Evolutionary conservation across 495 filamentous ascomycete genomes (phyloP).

Genomic region (Articulospora tetracladia): DNA sequence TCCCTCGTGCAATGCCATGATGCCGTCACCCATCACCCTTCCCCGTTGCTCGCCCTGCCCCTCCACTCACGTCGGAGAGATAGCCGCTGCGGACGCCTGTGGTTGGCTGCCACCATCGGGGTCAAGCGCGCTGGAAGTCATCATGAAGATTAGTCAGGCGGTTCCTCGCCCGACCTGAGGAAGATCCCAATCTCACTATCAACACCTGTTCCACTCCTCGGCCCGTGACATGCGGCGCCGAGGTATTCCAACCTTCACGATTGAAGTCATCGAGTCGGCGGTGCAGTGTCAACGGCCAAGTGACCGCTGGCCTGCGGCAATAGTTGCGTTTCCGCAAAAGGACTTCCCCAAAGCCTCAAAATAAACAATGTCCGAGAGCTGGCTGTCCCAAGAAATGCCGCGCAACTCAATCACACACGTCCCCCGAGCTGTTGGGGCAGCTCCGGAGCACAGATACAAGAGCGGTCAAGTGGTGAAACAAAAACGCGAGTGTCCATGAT

Average conservation of each 20-base stretch:
- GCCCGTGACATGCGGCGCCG: not conserved
- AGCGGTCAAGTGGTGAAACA: slow-evolving; percentile 1
- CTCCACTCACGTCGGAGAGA: no score
- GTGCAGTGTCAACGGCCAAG: not conserved
- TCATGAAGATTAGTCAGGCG: not conserved
- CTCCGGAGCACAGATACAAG: not conserved
- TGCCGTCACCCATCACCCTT: no score
- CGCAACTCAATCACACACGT: not conserved
- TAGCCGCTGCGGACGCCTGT: not conserved
- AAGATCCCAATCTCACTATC: not conserved
- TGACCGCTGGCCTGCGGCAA: not conserved
- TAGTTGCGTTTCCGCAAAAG: not conserved
- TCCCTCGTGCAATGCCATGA: not conserved
- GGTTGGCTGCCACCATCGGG: not conserved
- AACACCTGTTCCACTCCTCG: not conserved
- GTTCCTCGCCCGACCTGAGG: not conserved
- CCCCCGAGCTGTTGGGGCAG: not conserved
- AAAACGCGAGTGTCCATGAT: not conserved
- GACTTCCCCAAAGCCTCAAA: not conserved
- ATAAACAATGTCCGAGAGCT: not conserved
- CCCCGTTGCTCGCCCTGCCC: no score
- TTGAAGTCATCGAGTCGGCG: not conserved
- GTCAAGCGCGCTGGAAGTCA: not conserved
- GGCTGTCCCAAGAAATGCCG: not conserved
- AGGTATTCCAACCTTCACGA: not conserved